Evolutionary conservation across 2,329 filamentous ascomycete genomes (phyloP), one percentile per base, ranked within the genome.

Genomic region (Diaporthe aspalathi): DNA sequence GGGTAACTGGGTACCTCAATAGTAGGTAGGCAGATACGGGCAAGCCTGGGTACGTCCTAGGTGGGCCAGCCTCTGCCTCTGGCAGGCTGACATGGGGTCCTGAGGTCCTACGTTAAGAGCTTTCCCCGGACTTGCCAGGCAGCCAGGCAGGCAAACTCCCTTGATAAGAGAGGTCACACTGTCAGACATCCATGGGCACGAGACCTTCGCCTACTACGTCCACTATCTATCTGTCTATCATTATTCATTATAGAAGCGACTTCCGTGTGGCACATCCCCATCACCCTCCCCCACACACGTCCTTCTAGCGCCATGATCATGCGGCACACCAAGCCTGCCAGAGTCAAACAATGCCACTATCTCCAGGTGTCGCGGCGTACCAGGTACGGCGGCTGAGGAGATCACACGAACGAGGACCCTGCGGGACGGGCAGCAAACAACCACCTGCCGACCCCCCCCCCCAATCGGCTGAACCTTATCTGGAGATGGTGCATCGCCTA

Each of bases 181-280:
- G 43, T 52, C 53, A 68, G 67, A 68, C 53, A 68, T 68, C 24
- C 49, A 24, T 43, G 24, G 67, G 40, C 66, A 68, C 40, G 53
- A 52, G 45, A 49, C 67, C 65, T 65, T 12, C 11, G 32, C 29
- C 5, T 22, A 38, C 35, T n/a, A n/a, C n/a, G n/a, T n/a, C n/a
- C n/a, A n/a, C n/a, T n/a, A n/a, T n/a, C n/a, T n/a, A n/a, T n/a
- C n/a, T n/a, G n/a, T 2, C 35, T 38, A 38, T 38, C 35, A 38
- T 53, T 29, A 52, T 40, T 12, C 43, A 49, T 63, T 49, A 43
- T 20, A 63, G 24, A 27, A 27, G 54, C 35, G 11, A 57, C 24
- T 9, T 17, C 47, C n/a, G 8, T 35, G 8, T 35, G 8, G 8
- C 35, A n/a, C 52, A 12, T 7, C 20, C 16, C 50, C n/a, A n/a